Evolutionary conservation across 352 stramenopile species (phyloP), one percentile per base, ranked within the genome.

Genomic region (Phytophthora sansomeana): DNA sequence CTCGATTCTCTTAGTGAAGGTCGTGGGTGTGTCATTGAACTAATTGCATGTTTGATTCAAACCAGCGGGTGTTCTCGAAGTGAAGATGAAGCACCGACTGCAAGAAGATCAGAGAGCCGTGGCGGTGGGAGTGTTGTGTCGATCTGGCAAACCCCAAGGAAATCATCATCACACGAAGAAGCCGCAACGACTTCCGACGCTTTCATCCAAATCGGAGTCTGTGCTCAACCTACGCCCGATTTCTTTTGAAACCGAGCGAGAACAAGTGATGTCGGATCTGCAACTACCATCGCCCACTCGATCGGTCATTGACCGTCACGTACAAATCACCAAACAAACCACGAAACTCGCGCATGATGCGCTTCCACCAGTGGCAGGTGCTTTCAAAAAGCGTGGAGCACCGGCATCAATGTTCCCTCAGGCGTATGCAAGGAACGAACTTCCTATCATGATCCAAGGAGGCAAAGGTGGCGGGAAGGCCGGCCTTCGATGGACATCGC

Each of bases 361-460:
- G n/a, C 62, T 91, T 3, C 83, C 81, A 13, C 81, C 83, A 2
- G 48, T 91, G 9, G 74, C 83, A 10, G 83, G 83, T 9, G 78
- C 72, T 0, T 91, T 83, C 66, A 89, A 87, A 47, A 82, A 78
- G 35, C 77, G 79, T 28, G 41, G 69, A 1, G 60, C 47, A 6
- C 67, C 74, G 33, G 65, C 69, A 10, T 87, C 83, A 44, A 67
- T 81, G 38, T 90, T 91, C 51, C 81, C 80, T 24, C 75, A 81
- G 26, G 79, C 79, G 0, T 91, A 91, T 35, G 68, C 80, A 47
- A 81, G 83, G 29, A 83, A 83, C 47, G 81, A 91, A 36, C 63
- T 91, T 9, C 83, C 83, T 8, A 89, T 91, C 56, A 89, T 90
- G 81, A 67, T 90, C 35, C 77, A 91, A 66, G 79, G 80, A 4